Conservation (phyloP, 805 yeast species). For the Schwanniomyces pseudopolymorphus region DNA sequence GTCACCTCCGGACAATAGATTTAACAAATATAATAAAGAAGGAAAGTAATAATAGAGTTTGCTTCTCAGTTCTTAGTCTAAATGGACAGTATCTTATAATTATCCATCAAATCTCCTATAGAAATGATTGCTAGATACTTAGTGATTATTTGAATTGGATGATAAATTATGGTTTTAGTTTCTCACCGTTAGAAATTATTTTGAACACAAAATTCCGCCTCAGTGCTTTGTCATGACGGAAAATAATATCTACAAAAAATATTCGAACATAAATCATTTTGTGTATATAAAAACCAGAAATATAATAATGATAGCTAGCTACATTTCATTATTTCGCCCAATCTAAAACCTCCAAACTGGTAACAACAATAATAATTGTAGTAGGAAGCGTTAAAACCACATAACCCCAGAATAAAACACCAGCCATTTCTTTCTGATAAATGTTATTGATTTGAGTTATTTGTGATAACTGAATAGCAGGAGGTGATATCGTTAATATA, state of each 20-base stretch:
- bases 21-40: neutral
- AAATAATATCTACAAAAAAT: neutral
- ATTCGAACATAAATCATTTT: neutral
- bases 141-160: too few species aligned
- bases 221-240: neutral
- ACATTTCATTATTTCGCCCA: conserved; percentile 36
- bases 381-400: conserved; percentile 74
- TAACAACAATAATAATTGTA: conserved; percentile 68
- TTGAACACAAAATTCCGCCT: neutral
- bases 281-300: neutral
- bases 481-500: conserved; percentile 74
- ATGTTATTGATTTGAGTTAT: conserved; percentile 75
- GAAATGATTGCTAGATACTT: neutral
- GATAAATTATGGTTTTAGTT: neutral
- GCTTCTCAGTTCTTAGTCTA: neutral
- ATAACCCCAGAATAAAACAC: conserved; percentile 80
- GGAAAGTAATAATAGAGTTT: neutral
- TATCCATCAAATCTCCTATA: neutral
- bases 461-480: conserved; percentile 81
- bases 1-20: neutral
- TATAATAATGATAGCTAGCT: neutral
- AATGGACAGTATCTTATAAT: neutral
- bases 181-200: neutral
- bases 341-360: conserved; percentile 58
- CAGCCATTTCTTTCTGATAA: conserved; percentile 80